These are phyloP conservation scores for Pythium coloratum DNA, from an alignment of 352 stramenopile species.

Conservation along the genomic window DNA sequence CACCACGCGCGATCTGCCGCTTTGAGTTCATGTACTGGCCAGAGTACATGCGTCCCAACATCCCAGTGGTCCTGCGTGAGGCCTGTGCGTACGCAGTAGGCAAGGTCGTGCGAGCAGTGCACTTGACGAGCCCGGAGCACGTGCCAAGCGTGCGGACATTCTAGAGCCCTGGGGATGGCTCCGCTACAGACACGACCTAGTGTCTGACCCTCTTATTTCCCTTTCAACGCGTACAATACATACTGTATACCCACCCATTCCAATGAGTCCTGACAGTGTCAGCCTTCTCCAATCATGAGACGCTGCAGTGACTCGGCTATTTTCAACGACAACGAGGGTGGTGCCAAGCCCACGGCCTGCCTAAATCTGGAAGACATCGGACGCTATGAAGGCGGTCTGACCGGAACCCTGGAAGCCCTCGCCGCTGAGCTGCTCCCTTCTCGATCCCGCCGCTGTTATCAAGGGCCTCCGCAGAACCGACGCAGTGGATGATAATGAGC, in stretches of 20 bases:
- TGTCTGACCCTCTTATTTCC: not conserved
- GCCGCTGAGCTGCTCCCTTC: not conserved
- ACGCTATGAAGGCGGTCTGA: not conserved
- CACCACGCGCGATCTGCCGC: slow-evolving; percentile 53
- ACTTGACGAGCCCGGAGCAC: slow-evolving; percentile 40
- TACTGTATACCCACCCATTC: not conserved
- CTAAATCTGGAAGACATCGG: not conserved
- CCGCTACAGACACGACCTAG: not conserved
- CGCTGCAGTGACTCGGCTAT: not conserved
- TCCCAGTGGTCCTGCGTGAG: slow-evolving; percentile 75
- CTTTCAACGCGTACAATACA: slow-evolving; percentile 18
- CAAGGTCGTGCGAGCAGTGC: slow-evolving; percentile 61
- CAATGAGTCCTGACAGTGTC: not conserved
- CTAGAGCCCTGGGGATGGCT: slow-evolving; percentile 20
- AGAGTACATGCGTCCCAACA: slow-evolving; percentile 77
- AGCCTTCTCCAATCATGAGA: not conserved
- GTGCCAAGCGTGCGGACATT: slow-evolving; percentile 48
- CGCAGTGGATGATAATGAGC: not conserved
- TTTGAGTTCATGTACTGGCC: slow-evolving; percentile 89
- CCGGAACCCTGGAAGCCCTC: not conserved
- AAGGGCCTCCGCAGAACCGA: not conserved
- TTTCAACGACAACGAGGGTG: not conserved
- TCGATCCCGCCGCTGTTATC: not conserved
- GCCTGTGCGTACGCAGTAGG: slow-evolving; percentile 66
- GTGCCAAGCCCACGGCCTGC: not conserved